Percentiles rank a stretch among this genome's conserved stretches.
Conservation (phyloP, 495 filamentous ascomycete species). For the Paragyromitra xinjiangensis region DNA sequence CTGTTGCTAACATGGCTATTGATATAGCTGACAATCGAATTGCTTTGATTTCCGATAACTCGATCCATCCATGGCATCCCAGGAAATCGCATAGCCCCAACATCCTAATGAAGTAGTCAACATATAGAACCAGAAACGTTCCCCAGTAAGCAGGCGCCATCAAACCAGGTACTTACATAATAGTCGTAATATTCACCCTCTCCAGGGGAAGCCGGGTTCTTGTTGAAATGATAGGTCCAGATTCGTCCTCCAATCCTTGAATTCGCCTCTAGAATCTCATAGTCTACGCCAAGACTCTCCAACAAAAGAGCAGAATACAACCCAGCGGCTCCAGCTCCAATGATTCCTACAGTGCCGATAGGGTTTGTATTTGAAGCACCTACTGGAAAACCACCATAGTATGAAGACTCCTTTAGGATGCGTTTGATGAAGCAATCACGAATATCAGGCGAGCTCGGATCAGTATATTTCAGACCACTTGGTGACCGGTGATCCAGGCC, state of each 20-base stretch:
- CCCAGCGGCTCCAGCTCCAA: slow-evolving; percentile 20
- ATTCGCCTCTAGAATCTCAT: slow-evolving; percentile 27
- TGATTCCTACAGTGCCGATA: slow-evolving; percentile 27
- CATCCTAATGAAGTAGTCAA: slow-evolving; percentile 12
- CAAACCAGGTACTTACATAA: slow-evolving; percentile 9
- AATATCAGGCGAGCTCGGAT: slow-evolving; percentile 16
- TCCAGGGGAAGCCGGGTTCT: background rate
- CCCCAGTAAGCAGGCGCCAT: background rate
- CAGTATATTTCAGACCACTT: background rate
- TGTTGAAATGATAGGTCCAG: slow-evolving; percentile 19
- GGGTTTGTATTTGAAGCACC: slow-evolving; percentile 4
- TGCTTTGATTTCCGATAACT: slow-evolving; percentile 14
- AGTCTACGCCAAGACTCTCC: slow-evolving; percentile 32
- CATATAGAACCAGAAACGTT: background rate
- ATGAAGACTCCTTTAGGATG: slow-evolving; percentile 10
- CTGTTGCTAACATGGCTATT: slow-evolving; percentile 2
- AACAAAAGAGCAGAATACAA: slow-evolving; percentile 30
- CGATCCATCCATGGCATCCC: slow-evolving; percentile 25
- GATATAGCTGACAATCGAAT: slow-evolving; percentile 27
- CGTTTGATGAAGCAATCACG: slow-evolving; percentile 15
- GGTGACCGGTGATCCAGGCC: slow-evolving; percentile 6
- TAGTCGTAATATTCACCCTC: slow-evolving; percentile 13
- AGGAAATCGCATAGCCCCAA: slow-evolving; percentile 24
- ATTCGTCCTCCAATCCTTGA: slow-evolving; percentile 30
- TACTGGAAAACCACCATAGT: slow-evolving; percentile 12